These are phyloP conservation scores for Curvularia hawaiiensis DNA, from an alignment of 2,329 filamentous ascomycete species.

Conservation along the genomic window DNA sequence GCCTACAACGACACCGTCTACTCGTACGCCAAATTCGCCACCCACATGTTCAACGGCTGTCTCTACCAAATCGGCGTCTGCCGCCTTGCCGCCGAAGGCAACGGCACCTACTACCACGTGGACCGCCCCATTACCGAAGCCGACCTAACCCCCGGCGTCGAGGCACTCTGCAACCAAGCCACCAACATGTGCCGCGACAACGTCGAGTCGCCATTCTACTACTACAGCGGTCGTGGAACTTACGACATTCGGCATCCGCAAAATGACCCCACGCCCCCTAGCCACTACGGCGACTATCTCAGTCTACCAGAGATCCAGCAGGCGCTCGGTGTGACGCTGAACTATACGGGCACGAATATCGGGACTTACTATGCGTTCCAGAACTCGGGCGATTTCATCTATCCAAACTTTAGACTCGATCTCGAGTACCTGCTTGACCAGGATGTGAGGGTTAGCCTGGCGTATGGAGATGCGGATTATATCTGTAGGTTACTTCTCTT, in stretches of 20 bases:
- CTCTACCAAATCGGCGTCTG: slow-evolving; percentile 58
- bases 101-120: slow-evolving; percentile 27
- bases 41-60: slow-evolving; percentile 55
- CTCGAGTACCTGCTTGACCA: slow-evolving; percentile 49
- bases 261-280: slow-evolving; percentile 63
- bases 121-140: slow-evolving; percentile 20
- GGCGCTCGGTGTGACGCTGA: slow-evolving; percentile 66
- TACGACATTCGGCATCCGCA: slow-evolving; percentile 58
- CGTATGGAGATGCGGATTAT: slow-evolving; percentile 46
- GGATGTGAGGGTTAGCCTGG: slow-evolving; percentile 46
- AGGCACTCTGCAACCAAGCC: slow-evolving; percentile 60
- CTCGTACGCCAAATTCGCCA: slow-evolving; percentile 63
- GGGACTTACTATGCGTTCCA: slow-evolving; percentile 59
- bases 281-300: slow-evolving; percentile 56
- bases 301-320: slow-evolving; percentile 63
- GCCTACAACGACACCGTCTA: slow-evolving; percentile 64
- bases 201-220: slow-evolving; percentile 63
- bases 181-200: slow-evolving; percentile 61
- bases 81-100: slow-evolving; percentile 49
- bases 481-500: slow-evolving; percentile 37
- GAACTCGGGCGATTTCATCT: slow-evolving; percentile 60
- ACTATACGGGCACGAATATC: slow-evolving; percentile 58
- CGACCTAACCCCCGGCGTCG: slow-evolving; percentile 36
- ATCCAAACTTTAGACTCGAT: slow-evolving; percentile 59
- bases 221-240: slow-evolving; percentile 58